phyloP scores from a whole-genome alignment of 2,329 filamentous ascomycete genomes.

The Cercospora zeae-maydis region DNA sequence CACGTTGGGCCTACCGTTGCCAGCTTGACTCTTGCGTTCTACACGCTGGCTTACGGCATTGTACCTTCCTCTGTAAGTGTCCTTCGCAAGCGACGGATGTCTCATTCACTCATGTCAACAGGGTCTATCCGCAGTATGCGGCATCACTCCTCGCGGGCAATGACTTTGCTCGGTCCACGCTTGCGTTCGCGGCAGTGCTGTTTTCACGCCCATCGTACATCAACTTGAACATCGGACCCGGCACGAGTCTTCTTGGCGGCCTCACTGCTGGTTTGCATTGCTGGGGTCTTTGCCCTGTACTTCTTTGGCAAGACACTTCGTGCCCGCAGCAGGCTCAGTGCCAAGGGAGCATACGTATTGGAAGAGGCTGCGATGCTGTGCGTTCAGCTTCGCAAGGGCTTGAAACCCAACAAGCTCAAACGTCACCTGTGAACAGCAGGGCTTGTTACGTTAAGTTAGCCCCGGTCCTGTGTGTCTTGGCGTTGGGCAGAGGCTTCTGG shows the following conservation, averaged over 20 bases:
- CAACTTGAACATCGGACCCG: constrained; percentile 58
- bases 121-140: constrained; percentile 45
- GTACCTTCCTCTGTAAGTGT: constrained; percentile 37
- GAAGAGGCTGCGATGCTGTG: not conserved
- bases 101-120: not conserved
- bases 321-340: constrained; percentile 56
- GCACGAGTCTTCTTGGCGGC: constrained; percentile 55
- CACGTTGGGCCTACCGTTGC: constrained; percentile 38
- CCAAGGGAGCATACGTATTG: constrained; percentile 29
- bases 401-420: not conserved
- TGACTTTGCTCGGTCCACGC: constrained; percentile 56
- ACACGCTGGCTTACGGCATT: no score
- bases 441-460: not conserved
- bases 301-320: constrained; percentile 55
- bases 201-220: constrained; percentile 59
- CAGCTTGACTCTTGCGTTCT: no score
- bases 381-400: constrained; percentile 1
- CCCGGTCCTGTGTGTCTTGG: not conserved
- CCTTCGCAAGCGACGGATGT: not conserved
- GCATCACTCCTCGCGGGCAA: constrained; percentile 60
- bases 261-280: constrained; percentile 38
- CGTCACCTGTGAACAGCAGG: not conserved
- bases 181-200: constrained; percentile 59
- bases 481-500: not conserved
- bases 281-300: constrained; percentile 54